These are phyloP conservation scores for Novymonas esmeraldas DNA, from an alignment of 208 protist genomes.

Conservation along the genomic window DNA sequence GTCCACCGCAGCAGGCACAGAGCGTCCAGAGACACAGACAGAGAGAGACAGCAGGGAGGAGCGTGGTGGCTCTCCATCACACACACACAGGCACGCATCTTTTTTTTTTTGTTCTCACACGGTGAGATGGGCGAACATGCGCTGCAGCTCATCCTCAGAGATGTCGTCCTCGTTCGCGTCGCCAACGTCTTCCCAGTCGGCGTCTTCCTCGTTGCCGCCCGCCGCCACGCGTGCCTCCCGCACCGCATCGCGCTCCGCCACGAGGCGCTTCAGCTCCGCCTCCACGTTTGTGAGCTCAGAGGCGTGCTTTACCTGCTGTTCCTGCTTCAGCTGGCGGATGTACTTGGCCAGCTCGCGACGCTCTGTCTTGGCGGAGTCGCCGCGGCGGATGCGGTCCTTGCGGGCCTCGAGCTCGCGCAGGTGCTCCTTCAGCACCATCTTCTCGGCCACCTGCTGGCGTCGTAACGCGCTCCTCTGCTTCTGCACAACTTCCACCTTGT, in stretches of 20 bases:
- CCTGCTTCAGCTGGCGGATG: conserved; percentile 80
- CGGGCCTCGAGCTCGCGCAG: conserved; percentile 69
- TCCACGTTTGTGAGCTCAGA: conserved; percentile 67
- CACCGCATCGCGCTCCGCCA: conserved; percentile 34
- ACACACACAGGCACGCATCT: too few species aligned
- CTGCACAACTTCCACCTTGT: conserved; percentile 29
- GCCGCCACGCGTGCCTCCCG: conserved; percentile 19
- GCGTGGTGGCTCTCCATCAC: too few species aligned
- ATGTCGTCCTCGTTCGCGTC: conserved; percentile 37
- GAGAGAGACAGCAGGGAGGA: neutral
- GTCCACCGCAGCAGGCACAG: too few species aligned
- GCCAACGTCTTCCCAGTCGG: conserved; percentile 63
- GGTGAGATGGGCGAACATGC: conserved; percentile 87
- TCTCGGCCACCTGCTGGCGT: conserved; percentile 80
- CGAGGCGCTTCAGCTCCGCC: conserved; percentile 53
- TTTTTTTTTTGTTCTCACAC: too few species aligned
- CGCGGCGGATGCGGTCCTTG: conserved; percentile 61
- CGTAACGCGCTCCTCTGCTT: conserved; percentile 59
- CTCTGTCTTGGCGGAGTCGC: conserved; percentile 80
- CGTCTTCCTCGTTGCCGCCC: conserved; percentile 43
- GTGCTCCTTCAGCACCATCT: conserved; percentile 87
- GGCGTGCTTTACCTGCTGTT: conserved; percentile 80
- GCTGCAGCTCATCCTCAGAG: conserved; percentile 66
- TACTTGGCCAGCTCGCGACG: conserved; percentile 90
- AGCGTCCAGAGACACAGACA: too few species aligned